phyloP scores from a whole-genome alignment of 345 rosid genomes.

The Melastoma malabathricum region DNA sequence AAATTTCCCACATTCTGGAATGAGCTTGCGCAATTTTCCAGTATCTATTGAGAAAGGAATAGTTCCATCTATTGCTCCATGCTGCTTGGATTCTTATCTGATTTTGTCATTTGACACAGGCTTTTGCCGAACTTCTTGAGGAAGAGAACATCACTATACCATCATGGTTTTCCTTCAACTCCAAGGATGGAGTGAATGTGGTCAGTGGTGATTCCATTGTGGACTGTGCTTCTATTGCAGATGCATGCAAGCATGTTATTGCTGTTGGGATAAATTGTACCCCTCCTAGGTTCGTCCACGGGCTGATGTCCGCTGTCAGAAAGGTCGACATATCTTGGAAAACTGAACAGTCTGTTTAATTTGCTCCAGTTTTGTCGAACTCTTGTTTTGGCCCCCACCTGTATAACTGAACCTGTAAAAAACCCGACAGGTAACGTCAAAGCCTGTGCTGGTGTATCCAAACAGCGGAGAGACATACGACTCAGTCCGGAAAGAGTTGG shows the following conservation, averaged over 20 bases:
- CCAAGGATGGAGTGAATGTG: slow-evolving; percentile 59
- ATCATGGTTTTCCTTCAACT: slow-evolving; percentile 79
- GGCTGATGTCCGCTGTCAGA: slow-evolving; percentile 33
- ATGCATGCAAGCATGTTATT: slow-evolving; percentile 53
- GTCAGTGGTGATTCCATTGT: slow-evolving; percentile 58
- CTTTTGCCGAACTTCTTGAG: slow-evolving; percentile 70
- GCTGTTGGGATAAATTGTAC: slow-evolving; percentile 84
- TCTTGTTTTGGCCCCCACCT: no score
- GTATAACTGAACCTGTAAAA: no score
- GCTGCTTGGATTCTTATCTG: slow-evolving; percentile 1
- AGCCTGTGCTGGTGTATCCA: slow-evolving; percentile 64
- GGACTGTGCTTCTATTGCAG: slow-evolving; percentile 63
- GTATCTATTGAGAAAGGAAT: no score
- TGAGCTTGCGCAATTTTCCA: no score
- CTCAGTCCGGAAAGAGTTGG: slow-evolving; percentile 50
- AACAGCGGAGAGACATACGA: slow-evolving; percentile 81
- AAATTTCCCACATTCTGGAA: no score
- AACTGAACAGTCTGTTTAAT: no score
- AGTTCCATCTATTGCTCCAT: not conserved
- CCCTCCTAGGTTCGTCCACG: slow-evolving; percentile 60
- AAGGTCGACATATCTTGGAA: slow-evolving; percentile 20
- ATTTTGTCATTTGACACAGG: slow-evolving; percentile 21
- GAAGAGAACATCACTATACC: slow-evolving; percentile 51
- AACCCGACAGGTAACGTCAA: slow-evolving; percentile 42
- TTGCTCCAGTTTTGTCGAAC: no score